Conservation (phyloP, 23 red algal genomes). For the Gracilaria domingensis region DNA sequence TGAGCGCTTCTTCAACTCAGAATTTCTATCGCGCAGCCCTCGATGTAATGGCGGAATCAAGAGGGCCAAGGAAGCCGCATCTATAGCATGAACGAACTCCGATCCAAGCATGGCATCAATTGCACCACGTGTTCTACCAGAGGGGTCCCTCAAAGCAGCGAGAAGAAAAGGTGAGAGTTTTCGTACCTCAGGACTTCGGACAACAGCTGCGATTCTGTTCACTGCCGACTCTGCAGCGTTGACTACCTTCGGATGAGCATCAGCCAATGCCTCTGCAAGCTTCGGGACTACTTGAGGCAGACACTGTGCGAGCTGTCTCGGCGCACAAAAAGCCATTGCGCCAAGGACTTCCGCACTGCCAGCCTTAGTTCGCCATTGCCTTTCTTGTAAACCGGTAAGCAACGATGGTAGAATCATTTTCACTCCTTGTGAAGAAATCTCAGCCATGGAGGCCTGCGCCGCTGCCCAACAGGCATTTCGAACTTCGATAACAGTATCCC, state of each 20-base stretch:
- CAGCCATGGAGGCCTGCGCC: conserved; percentile 86
- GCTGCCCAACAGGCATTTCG: conserved; percentile 83
- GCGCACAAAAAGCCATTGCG: conserved; percentile 92
- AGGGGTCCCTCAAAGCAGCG: conserved; percentile 83
- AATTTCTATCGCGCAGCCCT: conserved; percentile 80
- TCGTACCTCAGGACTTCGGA: conserved; percentile 87
- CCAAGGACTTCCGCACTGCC: conserved; percentile 87
- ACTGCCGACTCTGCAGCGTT: conserved; percentile 80
- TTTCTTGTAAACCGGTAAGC: conserved; percentile 72
- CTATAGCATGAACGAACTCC: conserved; percentile 89
- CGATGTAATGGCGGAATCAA: conserved; percentile 92
- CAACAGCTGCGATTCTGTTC: conserved; percentile 88
- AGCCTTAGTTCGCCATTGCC: conserved; percentile 89
- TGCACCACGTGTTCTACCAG: conserved; percentile 73
- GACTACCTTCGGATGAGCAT: conserved; percentile 96
- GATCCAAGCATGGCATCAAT: conserved; percentile 94
- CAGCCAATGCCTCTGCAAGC: conserved; percentile 83
- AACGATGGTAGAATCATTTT: conserved; percentile 82
- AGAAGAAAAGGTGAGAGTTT: conserved; percentile 81
- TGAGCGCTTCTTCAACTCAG: conserved; percentile 87
- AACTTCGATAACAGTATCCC: conserved; percentile 81
- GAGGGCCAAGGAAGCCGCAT: conserved; percentile 85
- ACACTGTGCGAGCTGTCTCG: conserved; percentile 84
- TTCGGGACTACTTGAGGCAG: conserved; percentile 92
- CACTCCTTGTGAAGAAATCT: conserved; percentile 84